Base-by-base conservation (phyloP, 2,329 filamentous ascomycete species). In the Hymenoscyphus albidus region DNA sequence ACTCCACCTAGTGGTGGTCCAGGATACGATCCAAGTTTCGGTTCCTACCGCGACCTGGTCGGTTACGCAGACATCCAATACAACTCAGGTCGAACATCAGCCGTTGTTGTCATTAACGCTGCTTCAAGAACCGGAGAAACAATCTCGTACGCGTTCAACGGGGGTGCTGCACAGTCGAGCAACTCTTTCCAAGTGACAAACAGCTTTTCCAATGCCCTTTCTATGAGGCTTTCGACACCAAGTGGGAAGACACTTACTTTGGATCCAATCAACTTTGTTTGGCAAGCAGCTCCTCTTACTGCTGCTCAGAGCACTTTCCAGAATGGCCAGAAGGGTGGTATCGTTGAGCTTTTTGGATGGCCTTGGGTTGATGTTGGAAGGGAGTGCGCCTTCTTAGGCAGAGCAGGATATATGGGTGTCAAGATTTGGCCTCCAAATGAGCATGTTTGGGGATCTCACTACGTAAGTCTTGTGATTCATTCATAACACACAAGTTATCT, bases 41-140 rank as follows among this genome's bases (percentile, higher is more conserved):
- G 72, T 58, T 66, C 68, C 56, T 67, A 72, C 48, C 66, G 71
- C 39, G 70, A 73, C 54, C 63, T 74, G 18, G 66, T 74, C 39
- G 73, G 73, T 40, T 74, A 74, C 60, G 71, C 72, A 13, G 72
- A 74, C 64, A 73, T 72, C 27, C 73, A 74, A 62, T 74, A 74
- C 65, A 73, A 70, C 60, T 62, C 71, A 27, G 71, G 62, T 18
- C 67, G 71, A 32, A 71, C 64, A n/a, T 62, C 65, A 32, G 73
- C 73, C 12, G 71, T 70, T 44, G 71, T 66, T 13, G 64, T 66
- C 70, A 70, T 74, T 32, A 74, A 74, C 39, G 72, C 71, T 35
- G 70, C 71, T 18, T 73, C 71, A 42, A 70, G 72, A 59, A 73
- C 71, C 14, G 63, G 64, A 13, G 70, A 72, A 51, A 54, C 60